phyloP scores from a whole-genome alignment of 148 eudicot genomes.

The Persicaria tinctoria region DNA sequence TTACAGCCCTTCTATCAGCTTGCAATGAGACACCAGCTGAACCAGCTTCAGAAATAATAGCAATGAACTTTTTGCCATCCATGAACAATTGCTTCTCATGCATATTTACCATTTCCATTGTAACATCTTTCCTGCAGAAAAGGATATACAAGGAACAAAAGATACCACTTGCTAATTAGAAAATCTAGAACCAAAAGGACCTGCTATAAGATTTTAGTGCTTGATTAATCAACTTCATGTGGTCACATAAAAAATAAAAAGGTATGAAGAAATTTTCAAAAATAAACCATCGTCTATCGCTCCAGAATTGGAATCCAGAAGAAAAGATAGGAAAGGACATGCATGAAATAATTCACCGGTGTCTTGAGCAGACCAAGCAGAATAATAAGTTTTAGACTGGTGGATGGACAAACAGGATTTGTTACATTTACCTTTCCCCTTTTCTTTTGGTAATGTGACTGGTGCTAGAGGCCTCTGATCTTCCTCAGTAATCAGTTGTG shows the following conservation, averaged over 20 bases:
- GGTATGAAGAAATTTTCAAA: background rate
- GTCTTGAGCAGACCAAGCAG: background rate
- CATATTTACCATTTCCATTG: conserved; percentile 99
- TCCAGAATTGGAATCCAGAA: background rate
- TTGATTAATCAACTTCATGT: background rate
- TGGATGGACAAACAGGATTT: background rate
- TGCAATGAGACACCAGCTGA: conserved; percentile 99
- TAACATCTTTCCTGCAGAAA: conserved; percentile 70
- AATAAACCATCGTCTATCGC: background rate
- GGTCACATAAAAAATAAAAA: background rate
- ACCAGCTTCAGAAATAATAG: conserved; percentile 97
- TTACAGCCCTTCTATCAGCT: conserved; percentile 90
- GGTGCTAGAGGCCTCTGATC: background rate
- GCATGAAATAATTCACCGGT: background rate
- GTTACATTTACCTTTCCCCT: background rate
- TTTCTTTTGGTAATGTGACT: background rate
- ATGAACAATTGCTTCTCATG: conserved; percentile 92
- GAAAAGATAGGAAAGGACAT: background rate
- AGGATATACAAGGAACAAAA: background rate
- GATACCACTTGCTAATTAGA: background rate
- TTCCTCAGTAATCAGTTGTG: background rate
- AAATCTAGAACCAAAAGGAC: background rate
- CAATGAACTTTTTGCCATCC: conserved; percentile 84
- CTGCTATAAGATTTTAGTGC: background rate
- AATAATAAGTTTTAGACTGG: background rate